Percentiles rank a stretch among this genome's conserved stretches.
Conservation (phyloP, 1,284 basidiomycete genomes). For the Phenoliferia sp. region DNA sequence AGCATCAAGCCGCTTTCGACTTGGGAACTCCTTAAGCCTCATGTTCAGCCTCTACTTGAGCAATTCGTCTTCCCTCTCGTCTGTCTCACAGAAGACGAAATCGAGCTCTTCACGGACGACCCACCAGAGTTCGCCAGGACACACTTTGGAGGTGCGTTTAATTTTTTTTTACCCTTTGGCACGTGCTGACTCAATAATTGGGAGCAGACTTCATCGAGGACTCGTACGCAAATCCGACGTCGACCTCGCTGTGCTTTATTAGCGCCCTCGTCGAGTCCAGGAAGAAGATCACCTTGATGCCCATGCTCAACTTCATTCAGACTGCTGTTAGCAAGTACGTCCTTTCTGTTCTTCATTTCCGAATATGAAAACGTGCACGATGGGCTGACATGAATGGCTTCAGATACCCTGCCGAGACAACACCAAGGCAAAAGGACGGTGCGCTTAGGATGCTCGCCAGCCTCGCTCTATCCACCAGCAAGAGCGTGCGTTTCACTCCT, state of each 20-base stretch:
- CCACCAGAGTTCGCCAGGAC: constrained; percentile 70
- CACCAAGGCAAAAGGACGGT: constrained; percentile 64
- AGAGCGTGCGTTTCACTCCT: constrained; percentile 18
- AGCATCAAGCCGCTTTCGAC: constrained; percentile 84
- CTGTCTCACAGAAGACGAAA: constrained; percentile 62
- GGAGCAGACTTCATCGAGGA: constrained; percentile 69
- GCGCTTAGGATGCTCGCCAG: constrained; percentile 74
- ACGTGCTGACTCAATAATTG: neutral
- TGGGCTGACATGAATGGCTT: neutral
- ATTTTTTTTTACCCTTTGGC: neutral
- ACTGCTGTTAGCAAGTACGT: constrained; percentile 61
- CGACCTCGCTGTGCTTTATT: constrained; percentile 71
- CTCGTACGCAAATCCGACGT: constrained; percentile 61
- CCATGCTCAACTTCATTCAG: constrained; percentile 71
- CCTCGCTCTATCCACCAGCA: constrained; percentile 46
- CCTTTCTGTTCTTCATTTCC: neutral
- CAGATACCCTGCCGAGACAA: constrained; percentile 35
- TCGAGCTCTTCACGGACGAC: constrained; percentile 67
- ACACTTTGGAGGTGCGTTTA: constrained; percentile 59
- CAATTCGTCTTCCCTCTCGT: constrained; percentile 79
- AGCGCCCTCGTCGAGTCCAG: constrained; percentile 68
- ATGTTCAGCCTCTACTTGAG: constrained; percentile 65
- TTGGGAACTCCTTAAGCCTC: constrained; percentile 76
- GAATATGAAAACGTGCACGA: neutral
- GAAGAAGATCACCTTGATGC: constrained; percentile 69